A percentile compares a stretch with the other conserved stretches of the same genome.
Evolutionary conservation across 2,329 filamentous ascomycete species (phyloP).

Genomic region (Cordyceps cicadae): DNA sequence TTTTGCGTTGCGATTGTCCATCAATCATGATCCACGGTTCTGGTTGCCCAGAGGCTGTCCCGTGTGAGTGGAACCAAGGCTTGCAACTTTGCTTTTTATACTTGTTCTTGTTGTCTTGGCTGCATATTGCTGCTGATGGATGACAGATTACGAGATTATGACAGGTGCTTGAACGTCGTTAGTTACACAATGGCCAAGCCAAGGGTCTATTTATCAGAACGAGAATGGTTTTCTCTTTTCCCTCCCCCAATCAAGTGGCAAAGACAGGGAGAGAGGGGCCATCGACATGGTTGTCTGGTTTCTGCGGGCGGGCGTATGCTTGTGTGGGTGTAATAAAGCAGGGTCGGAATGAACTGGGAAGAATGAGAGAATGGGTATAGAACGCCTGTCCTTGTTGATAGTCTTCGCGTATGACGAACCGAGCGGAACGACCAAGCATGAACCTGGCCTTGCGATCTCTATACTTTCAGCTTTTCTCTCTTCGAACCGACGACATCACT

Average conservation of each 20-base stretch:
- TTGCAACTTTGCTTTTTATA: background rate
- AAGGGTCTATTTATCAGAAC: background rate
- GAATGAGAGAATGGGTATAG: too few species aligned
- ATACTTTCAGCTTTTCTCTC: background rate
- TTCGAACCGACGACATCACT: too few species aligned
- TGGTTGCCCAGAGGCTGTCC: background rate
- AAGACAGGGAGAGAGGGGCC: background rate
- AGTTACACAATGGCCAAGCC: background rate
- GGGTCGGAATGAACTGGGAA: too few species aligned
- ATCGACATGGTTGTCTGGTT: background rate
- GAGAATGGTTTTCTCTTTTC: slow-evolving; percentile 4
- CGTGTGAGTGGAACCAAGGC: background rate
- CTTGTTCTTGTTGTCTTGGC: background rate
- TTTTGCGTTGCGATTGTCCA: background rate
- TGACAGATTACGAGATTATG: background rate
- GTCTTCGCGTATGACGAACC: background rate
- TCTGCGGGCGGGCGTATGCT: background rate
- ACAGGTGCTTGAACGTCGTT: background rate
- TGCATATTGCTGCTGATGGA: background rate
- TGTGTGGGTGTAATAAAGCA: too few species aligned
- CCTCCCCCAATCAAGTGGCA: background rate
- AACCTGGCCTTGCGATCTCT: background rate
- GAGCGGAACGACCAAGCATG: background rate
- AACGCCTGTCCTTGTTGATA: background rate
- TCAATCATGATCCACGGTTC: background rate